These are phyloP conservation scores for Monascus ruber DNA, from an alignment of 2,329 filamentous ascomycete species.

Conservation along the genomic window DNA sequence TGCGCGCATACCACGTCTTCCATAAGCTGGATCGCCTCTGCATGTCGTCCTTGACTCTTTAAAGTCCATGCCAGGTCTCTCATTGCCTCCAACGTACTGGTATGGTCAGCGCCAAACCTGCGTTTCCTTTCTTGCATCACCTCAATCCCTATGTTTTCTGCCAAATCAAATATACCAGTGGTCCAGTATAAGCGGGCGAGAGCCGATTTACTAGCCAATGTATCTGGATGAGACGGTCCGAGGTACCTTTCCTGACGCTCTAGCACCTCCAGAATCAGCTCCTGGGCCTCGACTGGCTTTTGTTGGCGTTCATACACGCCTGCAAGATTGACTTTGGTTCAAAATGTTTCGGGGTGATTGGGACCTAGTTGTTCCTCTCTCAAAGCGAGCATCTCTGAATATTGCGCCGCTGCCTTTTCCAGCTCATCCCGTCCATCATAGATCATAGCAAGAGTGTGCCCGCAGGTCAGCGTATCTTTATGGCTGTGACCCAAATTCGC, in stretches of 20 bases:
- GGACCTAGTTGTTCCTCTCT: conserved; percentile 3
- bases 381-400: conserved; percentile 4
- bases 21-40: conserved; percentile 4
- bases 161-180: conserved; percentile 1
- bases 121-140: conserved; percentile 3
- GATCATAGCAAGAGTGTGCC: conserved; percentile 5
- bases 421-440: conserved; percentile 2
- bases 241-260: background rate
- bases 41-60: conserved; percentile 1
- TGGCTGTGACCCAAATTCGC: conserved; percentile 6
- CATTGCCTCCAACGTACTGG: conserved; percentile 4
- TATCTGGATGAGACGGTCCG: background rate
- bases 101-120: conserved; percentile 5
- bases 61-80: conserved; percentile 1
- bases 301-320: background rate
- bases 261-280: background rate
- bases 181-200: conserved; percentile 1
- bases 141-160: conserved; percentile 4
- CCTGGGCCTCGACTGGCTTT: conserved; percentile 1
- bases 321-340: conserved; percentile 31
- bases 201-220: background rate
- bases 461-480: conserved; percentile 19
- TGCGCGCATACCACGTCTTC: background rate
- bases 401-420: conserved; percentile 16
- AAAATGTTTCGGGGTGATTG: conserved; percentile 6